phyloP scores from a whole-genome alignment of 768 basidiomycete species.

The Hemileccinum rubropunctum region DNA sequence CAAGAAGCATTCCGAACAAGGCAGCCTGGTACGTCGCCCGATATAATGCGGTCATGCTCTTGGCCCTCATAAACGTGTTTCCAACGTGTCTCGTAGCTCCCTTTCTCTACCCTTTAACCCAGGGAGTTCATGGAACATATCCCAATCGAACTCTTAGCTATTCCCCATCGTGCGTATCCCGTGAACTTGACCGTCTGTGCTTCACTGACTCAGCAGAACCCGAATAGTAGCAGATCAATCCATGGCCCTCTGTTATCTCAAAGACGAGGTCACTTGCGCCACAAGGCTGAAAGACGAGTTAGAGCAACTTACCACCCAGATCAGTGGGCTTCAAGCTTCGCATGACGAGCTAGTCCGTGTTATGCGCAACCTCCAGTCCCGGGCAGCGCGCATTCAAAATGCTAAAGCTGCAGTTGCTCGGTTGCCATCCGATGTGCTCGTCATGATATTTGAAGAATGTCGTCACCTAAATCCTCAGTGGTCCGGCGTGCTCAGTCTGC shows the following conservation, averaged over 20 bases:
- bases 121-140: slow-evolving; percentile 18
- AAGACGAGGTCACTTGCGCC: slow-evolving; percentile 11
- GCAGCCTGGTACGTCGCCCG: slow-evolving; percentile 14
- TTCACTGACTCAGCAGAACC: slow-evolving; percentile 2
- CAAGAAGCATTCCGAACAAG: slow-evolving; percentile 19
- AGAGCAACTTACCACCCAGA: slow-evolving; percentile 24
- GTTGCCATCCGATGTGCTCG: slow-evolving; percentile 30
- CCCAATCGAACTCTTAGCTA: slow-evolving; percentile 17
- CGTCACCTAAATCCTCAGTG: slow-evolving; percentile 32
- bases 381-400: slow-evolving; percentile 33
- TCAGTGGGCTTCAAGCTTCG: slow-evolving; percentile 26
- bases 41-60: slow-evolving; percentile 18
- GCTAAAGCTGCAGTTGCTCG: slow-evolving; percentile 28
- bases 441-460: slow-evolving; percentile 32
- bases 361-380: slow-evolving; percentile 28
- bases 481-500: slow-evolving; percentile 30
- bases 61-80: slow-evolving; percentile 28
- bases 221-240: slow-evolving; percentile 7
- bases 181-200: neutral
- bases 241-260: slow-evolving; percentile 27
- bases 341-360: slow-evolving; percentile 26
- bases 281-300: slow-evolving; percentile 21
- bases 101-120: slow-evolving; percentile 26
- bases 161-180: slow-evolving; percentile 21
- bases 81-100: slow-evolving; percentile 22